A percentile compares a stretch with the other conserved stretches of the same genome.
Conservation (phyloP, 805 yeast species). For the Candida verbasci region DNA sequence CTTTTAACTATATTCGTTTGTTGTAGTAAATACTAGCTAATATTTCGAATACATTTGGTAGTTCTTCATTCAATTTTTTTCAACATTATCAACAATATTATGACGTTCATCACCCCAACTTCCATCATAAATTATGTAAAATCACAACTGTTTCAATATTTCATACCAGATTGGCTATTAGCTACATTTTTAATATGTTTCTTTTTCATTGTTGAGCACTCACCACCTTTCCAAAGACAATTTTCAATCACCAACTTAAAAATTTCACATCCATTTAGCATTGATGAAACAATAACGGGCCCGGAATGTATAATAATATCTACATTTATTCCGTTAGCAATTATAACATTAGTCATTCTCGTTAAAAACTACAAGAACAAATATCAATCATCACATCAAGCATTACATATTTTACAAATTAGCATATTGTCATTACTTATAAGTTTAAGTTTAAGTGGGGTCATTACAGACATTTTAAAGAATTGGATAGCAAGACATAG, state of each 20-base stretch:
- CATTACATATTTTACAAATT: slow-evolving; percentile 18
- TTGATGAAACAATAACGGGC: slow-evolving; percentile 27
- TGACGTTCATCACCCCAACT: slow-evolving; percentile 8
- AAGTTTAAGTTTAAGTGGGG: slow-evolving; percentile 27
- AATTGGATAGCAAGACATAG: slow-evolving; percentile 31
- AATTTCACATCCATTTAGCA: slow-evolving; percentile 34
- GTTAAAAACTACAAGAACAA: slow-evolving; percentile 2
- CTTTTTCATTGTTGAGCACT: slow-evolving; percentile 25
- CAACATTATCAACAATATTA: not conserved
- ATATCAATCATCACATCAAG: slow-evolving; percentile 6
- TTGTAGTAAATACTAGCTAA: too few relatives aligned
- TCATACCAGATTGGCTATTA: slow-evolving; percentile 26
- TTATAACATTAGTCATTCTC: slow-evolving; percentile 14
- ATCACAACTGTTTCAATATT: slow-evolving; percentile 7
- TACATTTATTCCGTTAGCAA: slow-evolving; percentile 15
- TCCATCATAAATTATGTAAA: slow-evolving; percentile 7
- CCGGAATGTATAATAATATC: slow-evolving; percentile 24
- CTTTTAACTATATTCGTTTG: too few relatives aligned
- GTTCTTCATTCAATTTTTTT: too few relatives aligned
- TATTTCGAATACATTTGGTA: too few relatives aligned
- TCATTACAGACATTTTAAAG: slow-evolving; percentile 33
- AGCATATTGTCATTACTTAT: slow-evolving; percentile 26
- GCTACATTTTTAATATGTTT: slow-evolving; percentile 20
- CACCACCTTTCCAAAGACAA: slow-evolving; percentile 32
- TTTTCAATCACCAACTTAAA: slow-evolving; percentile 27